Base-by-base conservation (phyloP, 495 filamentous ascomycete genomes). In the Parmelia sp. region DNA sequence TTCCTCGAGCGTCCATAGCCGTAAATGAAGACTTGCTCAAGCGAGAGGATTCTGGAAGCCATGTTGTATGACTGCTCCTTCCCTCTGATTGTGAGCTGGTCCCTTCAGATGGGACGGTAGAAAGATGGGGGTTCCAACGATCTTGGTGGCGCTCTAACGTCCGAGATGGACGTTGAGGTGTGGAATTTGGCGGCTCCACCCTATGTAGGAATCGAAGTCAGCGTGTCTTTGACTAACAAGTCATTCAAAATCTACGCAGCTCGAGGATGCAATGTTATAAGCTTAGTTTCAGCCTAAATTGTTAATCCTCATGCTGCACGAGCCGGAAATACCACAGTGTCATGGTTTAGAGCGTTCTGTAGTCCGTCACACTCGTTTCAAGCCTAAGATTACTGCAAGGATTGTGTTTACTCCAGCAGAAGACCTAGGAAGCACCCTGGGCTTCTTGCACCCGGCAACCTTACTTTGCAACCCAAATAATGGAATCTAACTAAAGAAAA, bases 81-180 rank as follows among this genome's bases (percentile, higher is more conserved):
- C 80, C 79, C n/a, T 73, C 75, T 4, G 63, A 68, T 23, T 56
- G 40, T 1, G 63, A 65, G 19, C 59, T 51, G 23, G 77, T 80
- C 75, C 84, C 84, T 63, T 86, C 84, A 27, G 89, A 90, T 59
- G 83, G 81, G 36, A 91, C 87, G 23, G 87, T 86, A 25, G 89
- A 90, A 17, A 92, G 79, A 71, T 89, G 86, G 69, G 87, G 86
- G 72, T 87, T 90, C 83, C 87, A 89, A 76, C 83, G 83, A 60
- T 76, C 75, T 11, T 75, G 75, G 23, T 73, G 71, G 27, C 72
- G 72, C 49, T 80, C 79, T 1, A 71, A 51, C 69, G 73, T 44
- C 72, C 75, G 23, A 66, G 75, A 47, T 66, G 66, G 66, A 62
- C 62, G 47, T 44, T 51, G 58, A 47, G 40, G 57, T 42, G 58